Percentiles rank a stretch among this genome's conserved stretches.
Evolutionary conservation across 805 yeast genomes (phyloP).

Genomic region (Hyphopichia homilentoma): DNA sequence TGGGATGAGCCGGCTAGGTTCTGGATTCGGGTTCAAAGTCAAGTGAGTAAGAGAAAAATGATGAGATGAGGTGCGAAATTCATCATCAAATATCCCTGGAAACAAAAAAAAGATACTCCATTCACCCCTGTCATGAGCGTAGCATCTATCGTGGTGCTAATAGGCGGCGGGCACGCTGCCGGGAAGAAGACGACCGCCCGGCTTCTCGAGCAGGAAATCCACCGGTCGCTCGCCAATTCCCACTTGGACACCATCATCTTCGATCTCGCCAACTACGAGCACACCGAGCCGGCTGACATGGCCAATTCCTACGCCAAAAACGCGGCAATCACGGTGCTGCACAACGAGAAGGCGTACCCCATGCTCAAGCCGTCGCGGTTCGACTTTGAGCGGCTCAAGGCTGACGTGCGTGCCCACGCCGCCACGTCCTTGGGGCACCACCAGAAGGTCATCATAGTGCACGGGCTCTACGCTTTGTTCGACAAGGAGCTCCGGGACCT

Average conservation of each 20-base stretch:
- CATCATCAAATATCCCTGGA: too few relatives aligned
- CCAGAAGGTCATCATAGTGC: conserved; percentile 43
- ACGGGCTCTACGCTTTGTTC: conserved; percentile 79
- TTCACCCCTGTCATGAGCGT: too few relatives aligned
- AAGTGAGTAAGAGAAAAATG: conserved; percentile 42
- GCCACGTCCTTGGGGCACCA: conserved; percentile 15
- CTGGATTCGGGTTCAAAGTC: conserved; percentile 1
- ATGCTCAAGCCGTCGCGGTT: conserved; percentile 40
- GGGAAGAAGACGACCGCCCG: conserved; percentile 45
- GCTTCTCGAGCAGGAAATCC: conserved; percentile 30
- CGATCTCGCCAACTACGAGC: conserved; percentile 42
- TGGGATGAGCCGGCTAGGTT: too few relatives aligned
- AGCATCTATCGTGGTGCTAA: conserved; percentile 35
- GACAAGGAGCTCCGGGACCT: conserved; percentile 51
- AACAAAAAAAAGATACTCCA: too few relatives aligned
- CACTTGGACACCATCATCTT: conserved; percentile 27
- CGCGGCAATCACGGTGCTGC: conserved; percentile 25
- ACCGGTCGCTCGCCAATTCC: conserved; percentile 7
- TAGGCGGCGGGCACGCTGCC: conserved; percentile 63
- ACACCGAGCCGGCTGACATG: conserved; percentile 1
- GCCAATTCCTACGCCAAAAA: conserved; percentile 14
- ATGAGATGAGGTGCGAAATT: too few relatives aligned
- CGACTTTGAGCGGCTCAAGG: conserved; percentile 27
- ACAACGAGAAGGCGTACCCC: conserved; percentile 12
- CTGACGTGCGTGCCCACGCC: conserved; percentile 10